Evolutionary conservation across 1,139 yeast genomes (phyloP).

Genomic region (Kodamaea sp.): DNA sequence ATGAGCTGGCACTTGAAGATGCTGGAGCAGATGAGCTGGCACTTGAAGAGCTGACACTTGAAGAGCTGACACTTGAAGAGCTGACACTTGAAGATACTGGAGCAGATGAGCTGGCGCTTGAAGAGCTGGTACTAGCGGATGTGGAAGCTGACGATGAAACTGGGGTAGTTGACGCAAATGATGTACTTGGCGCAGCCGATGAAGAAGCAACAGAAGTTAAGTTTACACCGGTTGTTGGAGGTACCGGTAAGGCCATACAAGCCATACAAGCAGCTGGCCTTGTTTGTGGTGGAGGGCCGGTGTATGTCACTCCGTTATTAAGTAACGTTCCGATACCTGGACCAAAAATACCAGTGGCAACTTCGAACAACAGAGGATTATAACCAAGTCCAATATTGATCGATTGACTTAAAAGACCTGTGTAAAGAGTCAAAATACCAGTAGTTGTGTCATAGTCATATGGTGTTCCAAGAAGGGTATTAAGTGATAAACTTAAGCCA

Average conservation of each 20-base stretch:
- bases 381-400: conserved; percentile 25
- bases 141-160: neutral
- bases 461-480: conserved; percentile 5
- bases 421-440: conserved; percentile 21
- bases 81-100: conserved; percentile 1
- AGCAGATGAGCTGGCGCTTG: no score
- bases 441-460: conserved; percentile 14
- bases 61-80: neutral
- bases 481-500: conserved; percentile 20
- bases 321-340: conserved; percentile 12
- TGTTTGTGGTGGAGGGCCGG: conserved; percentile 12
- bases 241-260: conserved; percentile 4
- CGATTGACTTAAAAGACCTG: conserved; percentile 10
- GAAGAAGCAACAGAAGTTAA: neutral
- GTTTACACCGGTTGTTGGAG: conserved; percentile 1
- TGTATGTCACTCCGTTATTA: conserved; percentile 18
- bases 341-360: conserved; percentile 15
- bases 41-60: conserved; percentile 1
- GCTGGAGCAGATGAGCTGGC: neutral
- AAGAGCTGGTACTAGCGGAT: neutral
- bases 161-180: no score
- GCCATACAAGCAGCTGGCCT: conserved; percentile 4
- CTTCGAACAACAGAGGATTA: conserved; percentile 6
- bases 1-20: no score
- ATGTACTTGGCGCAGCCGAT: neutral